Conservation (phyloP, 352 stramenopile species). For the Globisporangium middletonii region DNA sequence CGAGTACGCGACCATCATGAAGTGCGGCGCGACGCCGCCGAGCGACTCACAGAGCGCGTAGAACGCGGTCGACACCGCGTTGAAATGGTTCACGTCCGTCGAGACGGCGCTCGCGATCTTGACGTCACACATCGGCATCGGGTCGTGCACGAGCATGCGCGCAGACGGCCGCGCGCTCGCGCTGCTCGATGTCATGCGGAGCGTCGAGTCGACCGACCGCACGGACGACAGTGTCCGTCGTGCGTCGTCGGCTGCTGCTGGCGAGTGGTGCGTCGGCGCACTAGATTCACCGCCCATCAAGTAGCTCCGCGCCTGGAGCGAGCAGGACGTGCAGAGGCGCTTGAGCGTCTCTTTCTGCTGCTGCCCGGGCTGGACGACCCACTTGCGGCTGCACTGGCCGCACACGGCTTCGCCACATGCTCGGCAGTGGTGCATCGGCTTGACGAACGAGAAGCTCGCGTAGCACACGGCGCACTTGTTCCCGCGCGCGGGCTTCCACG, state of each 20-base stretch:
- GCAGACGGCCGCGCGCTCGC: not conserved
- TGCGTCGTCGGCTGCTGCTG: constrained; percentile 18
- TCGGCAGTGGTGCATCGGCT: constrained; percentile 73
- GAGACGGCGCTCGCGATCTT: constrained; percentile 68
- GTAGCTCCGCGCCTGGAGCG: constrained; percentile 61
- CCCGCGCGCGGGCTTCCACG: constrained; percentile 52
- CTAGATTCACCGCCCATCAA: constrained; percentile 19
- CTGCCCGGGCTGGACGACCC: constrained; percentile 64
- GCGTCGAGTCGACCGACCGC: constrained; percentile 11
- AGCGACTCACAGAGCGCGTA: constrained; percentile 47
- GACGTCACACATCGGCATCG: constrained; percentile 28
- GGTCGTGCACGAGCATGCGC: constrained; percentile 9
- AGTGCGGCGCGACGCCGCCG: constrained; percentile 55
- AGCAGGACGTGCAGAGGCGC: constrained; percentile 76
- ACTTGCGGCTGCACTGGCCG: constrained; percentile 77
- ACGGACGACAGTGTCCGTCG: constrained; percentile 8
- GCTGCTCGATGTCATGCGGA: constrained; percentile 15
- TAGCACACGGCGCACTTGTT: constrained; percentile 70
- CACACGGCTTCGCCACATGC: constrained; percentile 80
- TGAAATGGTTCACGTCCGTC: constrained; percentile 48
- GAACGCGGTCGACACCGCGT: constrained; percentile 51
- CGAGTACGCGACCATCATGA: constrained; percentile 80
- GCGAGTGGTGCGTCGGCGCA: too few relatives aligned
- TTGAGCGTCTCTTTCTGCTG: constrained; percentile 46
- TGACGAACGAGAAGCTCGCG: constrained; percentile 65